Evolutionary conservation across 176 grass and related monocot genomes (phyloP).

Genomic region (Oryza rufipogon): DNA sequence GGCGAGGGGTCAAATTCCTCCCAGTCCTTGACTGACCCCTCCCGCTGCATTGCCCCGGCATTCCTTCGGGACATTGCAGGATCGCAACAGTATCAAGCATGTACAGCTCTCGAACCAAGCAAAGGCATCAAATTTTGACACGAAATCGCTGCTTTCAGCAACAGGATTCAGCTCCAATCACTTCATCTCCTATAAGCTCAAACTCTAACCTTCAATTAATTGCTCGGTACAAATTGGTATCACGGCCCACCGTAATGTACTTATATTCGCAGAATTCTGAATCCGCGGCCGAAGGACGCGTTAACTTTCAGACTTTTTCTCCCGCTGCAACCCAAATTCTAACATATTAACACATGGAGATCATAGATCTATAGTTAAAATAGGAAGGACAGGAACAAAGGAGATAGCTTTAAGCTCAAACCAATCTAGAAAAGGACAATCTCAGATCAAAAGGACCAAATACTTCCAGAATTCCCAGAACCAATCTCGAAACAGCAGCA

Average conservation of each 20-base stretch:
- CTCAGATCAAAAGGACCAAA: constrained; percentile 23
- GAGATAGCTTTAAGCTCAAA: constrained; percentile 7
- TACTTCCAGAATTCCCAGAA: neutral
- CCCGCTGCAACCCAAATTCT: constrained; percentile 32
- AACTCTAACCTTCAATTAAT: constrained; percentile 15
- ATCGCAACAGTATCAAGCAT: constrained; percentile 35
- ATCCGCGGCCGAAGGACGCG: neutral
- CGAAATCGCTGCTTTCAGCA: constrained; percentile 1
- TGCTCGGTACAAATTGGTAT: constrained; percentile 14
- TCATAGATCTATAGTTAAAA: constrained; percentile 30
- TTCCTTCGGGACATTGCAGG: constrained; percentile 87
- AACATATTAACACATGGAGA: constrained; percentile 30
- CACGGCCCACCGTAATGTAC: neutral
- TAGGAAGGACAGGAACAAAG: neutral
- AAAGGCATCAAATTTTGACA: constrained; percentile 16
- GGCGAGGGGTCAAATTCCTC: constrained; percentile 66
- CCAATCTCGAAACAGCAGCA: neutral
- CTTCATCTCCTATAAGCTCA: constrained; percentile 4
- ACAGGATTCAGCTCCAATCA: constrained; percentile 1
- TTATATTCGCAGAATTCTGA: constrained; percentile 1
- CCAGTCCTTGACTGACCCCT: constrained; percentile 70
- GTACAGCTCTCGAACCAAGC: constrained; percentile 26
- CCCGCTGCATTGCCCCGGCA: constrained; percentile 64
- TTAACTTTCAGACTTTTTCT: constrained; percentile 31
- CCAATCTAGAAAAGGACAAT: neutral